phyloP scores from a whole-genome alignment of 2,329 filamentous ascomycete genomes.

The Shiraia bambusicola region DNA sequence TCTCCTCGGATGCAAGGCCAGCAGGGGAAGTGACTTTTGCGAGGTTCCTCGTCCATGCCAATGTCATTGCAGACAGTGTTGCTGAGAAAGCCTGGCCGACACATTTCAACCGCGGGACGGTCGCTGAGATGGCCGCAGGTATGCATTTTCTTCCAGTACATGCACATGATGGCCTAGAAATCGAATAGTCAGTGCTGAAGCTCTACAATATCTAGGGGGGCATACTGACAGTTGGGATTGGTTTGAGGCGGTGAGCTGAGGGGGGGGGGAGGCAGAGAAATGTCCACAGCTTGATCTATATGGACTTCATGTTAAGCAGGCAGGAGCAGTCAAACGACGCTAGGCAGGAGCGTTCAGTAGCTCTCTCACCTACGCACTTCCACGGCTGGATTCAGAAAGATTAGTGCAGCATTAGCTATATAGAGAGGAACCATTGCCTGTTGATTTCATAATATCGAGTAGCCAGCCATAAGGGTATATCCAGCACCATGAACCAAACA shows the following conservation, averaged over 20 bases:
- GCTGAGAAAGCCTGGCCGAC: constrained; percentile 20
- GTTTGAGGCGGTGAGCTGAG: neutral
- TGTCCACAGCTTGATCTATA: neutral
- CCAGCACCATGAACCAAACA: constrained; percentile 8
- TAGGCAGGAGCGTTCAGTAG: no score
- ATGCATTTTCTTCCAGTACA: constrained; percentile 29
- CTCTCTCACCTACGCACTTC: no score
- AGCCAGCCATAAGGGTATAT: constrained; percentile 20
- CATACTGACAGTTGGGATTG: neutral
- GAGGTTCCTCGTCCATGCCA: constrained; percentile 8
- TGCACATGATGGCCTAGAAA: constrained; percentile 19
- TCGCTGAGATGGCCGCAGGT: constrained; percentile 22
- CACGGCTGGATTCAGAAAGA: neutral
- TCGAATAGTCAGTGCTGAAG: neutral
- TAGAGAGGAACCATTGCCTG: neutral
- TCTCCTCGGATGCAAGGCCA: constrained; percentile 22
- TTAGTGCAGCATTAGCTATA: neutral
- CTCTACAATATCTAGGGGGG: neutral
- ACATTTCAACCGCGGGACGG: constrained; percentile 28
- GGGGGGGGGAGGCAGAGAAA: neutral
- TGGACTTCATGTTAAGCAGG: neutral
- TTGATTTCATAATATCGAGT: constrained; percentile 4
- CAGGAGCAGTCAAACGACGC: neutral
- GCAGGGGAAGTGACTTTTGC: constrained; percentile 26
- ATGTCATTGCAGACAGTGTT: constrained; percentile 24